Evolutionary conservation across 352 stramenopile genomes (phyloP).

Genomic region (Phytopythium ostracodes): DNA sequence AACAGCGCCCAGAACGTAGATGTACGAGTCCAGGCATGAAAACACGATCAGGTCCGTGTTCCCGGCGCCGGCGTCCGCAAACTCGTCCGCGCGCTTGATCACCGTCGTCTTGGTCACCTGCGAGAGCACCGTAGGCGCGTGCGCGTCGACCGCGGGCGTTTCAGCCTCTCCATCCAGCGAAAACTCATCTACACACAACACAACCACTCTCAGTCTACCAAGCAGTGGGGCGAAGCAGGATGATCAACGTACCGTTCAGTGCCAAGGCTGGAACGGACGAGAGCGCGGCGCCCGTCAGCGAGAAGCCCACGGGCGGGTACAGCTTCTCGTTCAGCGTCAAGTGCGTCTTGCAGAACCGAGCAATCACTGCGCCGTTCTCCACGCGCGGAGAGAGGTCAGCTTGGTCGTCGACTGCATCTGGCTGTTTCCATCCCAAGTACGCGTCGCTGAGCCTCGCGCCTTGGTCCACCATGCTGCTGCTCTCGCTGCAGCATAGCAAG

Average conservation of each 20-base stretch:
- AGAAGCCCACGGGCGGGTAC: slow-evolving; percentile 75
- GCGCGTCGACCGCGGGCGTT: slow-evolving; percentile 14
- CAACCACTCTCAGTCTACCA: slow-evolving; percentile 8
- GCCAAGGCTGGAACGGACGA: slow-evolving; percentile 24
- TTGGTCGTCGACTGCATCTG: slow-evolving; percentile 14
- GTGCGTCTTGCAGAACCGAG: slow-evolving; percentile 71
- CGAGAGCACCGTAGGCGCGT: slow-evolving; percentile 47
- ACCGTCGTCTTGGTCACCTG: slow-evolving; percentile 72
- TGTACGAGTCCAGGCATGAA: slow-evolving; percentile 91
- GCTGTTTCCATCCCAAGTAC: slow-evolving; percentile 61
- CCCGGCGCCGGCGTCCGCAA: slow-evolving; percentile 26
- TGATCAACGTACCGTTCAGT: slow-evolving; percentile 23
- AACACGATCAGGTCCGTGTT: slow-evolving; percentile 78
- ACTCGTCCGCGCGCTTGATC: slow-evolving; percentile 72
- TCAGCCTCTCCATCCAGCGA: slow-evolving; percentile 24
- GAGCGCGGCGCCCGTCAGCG: slow-evolving; percentile 21
- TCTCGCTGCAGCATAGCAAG: slow-evolving; percentile 53
- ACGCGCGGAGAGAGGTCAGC: slow-evolving; percentile 17
- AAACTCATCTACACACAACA: slow-evolving; percentile 31
- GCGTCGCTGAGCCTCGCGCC: slow-evolving; percentile 53
- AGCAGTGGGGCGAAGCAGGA: not conserved
- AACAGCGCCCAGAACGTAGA: slow-evolving; percentile 94
- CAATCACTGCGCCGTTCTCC: slow-evolving; percentile 62
- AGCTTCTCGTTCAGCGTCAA: slow-evolving; percentile 75
- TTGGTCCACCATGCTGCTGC: slow-evolving; percentile 43